phyloP scores from a whole-genome alignment of 2,329 filamentous ascomycete genomes.

The Westerdykella sp. region DNA sequence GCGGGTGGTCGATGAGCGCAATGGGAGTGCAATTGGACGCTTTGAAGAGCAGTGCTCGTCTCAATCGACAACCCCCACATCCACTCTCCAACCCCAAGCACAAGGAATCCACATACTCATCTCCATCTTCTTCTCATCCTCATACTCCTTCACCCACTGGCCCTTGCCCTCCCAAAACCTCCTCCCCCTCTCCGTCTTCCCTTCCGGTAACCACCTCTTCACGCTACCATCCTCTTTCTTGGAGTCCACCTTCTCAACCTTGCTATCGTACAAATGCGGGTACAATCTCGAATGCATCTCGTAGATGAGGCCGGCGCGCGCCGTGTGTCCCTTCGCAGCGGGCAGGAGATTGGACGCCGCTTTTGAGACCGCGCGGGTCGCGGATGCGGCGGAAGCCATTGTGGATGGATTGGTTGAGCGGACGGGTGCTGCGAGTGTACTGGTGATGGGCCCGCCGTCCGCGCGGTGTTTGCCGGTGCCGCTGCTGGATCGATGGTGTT shows the following conservation, averaged over 20 bases:
- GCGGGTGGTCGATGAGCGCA: slow-evolving; percentile 1
- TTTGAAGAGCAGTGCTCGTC: slow-evolving; percentile 1
- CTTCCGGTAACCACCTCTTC: slow-evolving; percentile 1
- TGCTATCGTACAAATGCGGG: slow-evolving; percentile 7
- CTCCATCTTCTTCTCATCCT: neutral
- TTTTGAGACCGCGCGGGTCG: no score
- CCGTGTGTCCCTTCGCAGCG: no score
- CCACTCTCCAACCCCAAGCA: neutral
- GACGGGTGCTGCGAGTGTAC: no score
- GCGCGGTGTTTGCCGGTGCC: no score
- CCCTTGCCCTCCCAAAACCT: no score
- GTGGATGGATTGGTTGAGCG: no score
- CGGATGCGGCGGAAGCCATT: no score
- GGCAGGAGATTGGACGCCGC: no score
- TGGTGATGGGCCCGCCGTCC: no score
- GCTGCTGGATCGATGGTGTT: no score
- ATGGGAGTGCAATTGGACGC: neutral
- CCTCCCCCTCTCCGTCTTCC: neutral
- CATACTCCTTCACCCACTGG: neutral
- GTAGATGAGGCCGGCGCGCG: slow-evolving; percentile 5
- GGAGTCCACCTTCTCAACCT: slow-evolving; percentile 9
- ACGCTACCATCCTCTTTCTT: slow-evolving; percentile 11
- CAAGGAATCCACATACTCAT: neutral
- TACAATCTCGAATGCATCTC: slow-evolving; percentile 10
- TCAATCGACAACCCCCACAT: neutral